Percentiles rank a stretch among this genome's conserved stretches.
Evolutionary conservation across 176 grass and related monocot genomes (phyloP).

Genomic region (Aegilops tauschii): DNA sequence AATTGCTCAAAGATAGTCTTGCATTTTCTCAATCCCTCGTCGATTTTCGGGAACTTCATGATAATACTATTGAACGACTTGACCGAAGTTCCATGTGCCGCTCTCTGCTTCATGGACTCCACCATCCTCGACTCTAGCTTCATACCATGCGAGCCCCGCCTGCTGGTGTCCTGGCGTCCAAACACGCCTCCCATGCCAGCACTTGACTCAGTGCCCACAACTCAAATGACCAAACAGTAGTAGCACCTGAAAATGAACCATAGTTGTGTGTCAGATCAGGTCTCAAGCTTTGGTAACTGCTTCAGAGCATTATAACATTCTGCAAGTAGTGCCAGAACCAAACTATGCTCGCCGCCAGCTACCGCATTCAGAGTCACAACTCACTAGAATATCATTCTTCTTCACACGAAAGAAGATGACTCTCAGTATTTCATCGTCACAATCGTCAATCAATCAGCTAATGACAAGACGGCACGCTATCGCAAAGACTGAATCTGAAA

Average conservation of each 20-base stretch:
- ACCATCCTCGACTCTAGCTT: slow-evolving; percentile 89
- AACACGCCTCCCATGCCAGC: slow-evolving; percentile 65
- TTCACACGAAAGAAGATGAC: neutral
- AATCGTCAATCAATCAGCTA: neutral
- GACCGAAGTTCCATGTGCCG: slow-evolving; percentile 53
- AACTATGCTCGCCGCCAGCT: neutral
- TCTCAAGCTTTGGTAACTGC: neutral
- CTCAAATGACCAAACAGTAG: neutral
- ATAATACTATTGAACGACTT: slow-evolving; percentile 81
- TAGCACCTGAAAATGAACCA: neutral
- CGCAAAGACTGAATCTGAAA: neutral
- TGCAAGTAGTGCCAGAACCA: neutral
- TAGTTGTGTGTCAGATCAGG: neutral
- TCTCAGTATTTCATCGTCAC: neutral
- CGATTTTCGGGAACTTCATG: slow-evolving; percentile 90
- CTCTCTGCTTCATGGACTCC: slow-evolving; percentile 74
- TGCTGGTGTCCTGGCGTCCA: slow-evolving; percentile 45
- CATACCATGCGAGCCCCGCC: slow-evolving; percentile 29
- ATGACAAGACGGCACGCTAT: neutral
- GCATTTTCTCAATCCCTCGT: slow-evolving; percentile 83
- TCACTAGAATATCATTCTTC: neutral
- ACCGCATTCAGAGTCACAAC: neutral
- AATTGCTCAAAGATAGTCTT: slow-evolving; percentile 91
- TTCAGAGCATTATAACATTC: neutral
- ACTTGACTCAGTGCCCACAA: neutral